Evolutionary conservation across 78 protist species (phyloP), one percentile per base, ranked within the genome.

Genomic region (Dictyostelium capitatum): DNA sequence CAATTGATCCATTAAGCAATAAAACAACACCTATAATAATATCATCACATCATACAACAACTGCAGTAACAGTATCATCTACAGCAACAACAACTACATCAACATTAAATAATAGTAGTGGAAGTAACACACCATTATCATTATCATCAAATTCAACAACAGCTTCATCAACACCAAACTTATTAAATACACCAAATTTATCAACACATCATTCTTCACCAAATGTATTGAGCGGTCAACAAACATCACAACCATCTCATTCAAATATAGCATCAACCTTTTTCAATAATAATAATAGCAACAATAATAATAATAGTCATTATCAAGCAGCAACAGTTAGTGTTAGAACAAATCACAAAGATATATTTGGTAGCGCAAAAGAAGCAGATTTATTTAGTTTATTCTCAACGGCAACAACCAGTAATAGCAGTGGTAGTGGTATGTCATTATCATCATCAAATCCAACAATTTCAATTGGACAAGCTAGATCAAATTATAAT

Each of bases 341-440:
- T 11, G 70, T 62, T 30, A 62, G 28, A 62, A 25, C 70, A 25
- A 62, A 62, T 62, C 43, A 25, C 28, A 62, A 62, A 62, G 70
- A 62, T 25, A 62, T 62, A 25, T 62, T 62, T 62, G 70, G 43
- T 25, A 23, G 28, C 23, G 28, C 43, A 9, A 62, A 62, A 23
- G 70, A 62, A 25, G n/a, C 70, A 4, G 70, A 62, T 62, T 62
- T 62, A 62, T 62, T 62, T 62, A 62, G 70, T 62, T 62, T 62
- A 23, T 62, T 62, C 17, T 62, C 70, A 62, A 62, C 70, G 5
- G 32, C 70, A 11, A 62, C 25, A 7, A 62, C 70, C 3, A 6
- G 8, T 11, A n/a, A 14, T 23, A 57, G 19, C 6, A 15, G 32
- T 25, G n/a, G 43, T 25, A 57, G 20, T 23, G 32, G 32, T 25